Evolutionary conservation across 805 yeast species (phyloP), one percentile per base, ranked within the genome.

Genomic region (Hermanozyma aechmeae): DNA sequence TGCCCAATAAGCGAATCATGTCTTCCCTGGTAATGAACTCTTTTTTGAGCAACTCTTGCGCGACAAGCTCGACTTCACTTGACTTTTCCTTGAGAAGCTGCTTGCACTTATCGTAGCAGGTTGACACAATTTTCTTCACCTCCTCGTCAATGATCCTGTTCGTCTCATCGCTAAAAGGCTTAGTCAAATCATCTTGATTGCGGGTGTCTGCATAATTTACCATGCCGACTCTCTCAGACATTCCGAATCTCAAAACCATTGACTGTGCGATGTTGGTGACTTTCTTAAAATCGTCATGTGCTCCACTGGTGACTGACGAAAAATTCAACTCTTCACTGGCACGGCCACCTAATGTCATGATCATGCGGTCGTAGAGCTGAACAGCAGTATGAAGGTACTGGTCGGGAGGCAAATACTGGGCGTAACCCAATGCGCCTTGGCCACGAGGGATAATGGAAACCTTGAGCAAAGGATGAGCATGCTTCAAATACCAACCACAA

Each of bases 401-500:
- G 53, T 87, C 96, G 16, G 86, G 83, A 12, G 96, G 96, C 38
- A 87, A 65, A 48, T 86, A 83, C 56, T 87, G 96, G 3, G 96
- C 96, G 53, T 87, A 86, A n/a, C 96, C 96, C 32, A 86, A 63
- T 10, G 95, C 95, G 28, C 95, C 95, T 54, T 81, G 83, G 14
- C 96, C 96, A 55, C 95, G 75, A 33, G 96, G 96, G 37, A 86
- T 83, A 42, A 86, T 86, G 13, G 94, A 80, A n/a, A 86, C 96
- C 56, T 86, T 86, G 34, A 87, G 71, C 35, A 86, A 61, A 6
- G 96, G 96, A 52, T 86, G 95, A 8, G 96, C 96, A 58, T 61
- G 76, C 57, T 76, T 72, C 48, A 86, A 65, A 50, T 65, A 84
- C 96, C 96, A 87, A 14, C 96, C 96, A 57, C 95, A 82, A 27